Percentiles rank a stretch among this genome's conserved stretches.
Evolutionary conservation across 768 basidiomycete genomes (phyloP).

Genomic region (Tubosaeta sp.): DNA sequence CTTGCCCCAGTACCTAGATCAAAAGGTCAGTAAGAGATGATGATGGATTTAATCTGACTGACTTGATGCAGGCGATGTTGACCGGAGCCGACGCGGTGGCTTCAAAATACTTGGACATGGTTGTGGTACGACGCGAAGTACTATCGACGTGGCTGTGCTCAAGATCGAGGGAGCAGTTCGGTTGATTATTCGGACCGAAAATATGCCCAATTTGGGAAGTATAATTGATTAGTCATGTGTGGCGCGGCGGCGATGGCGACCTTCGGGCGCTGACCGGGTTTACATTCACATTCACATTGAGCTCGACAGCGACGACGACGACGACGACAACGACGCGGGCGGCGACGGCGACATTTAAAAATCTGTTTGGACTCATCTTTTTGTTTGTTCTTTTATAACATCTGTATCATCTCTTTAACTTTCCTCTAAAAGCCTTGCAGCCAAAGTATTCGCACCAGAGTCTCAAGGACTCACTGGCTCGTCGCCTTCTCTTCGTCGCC

Average conservation of each 20-base stretch:
- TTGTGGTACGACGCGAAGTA: too few relatives aligned
- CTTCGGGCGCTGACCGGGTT: slow-evolving; percentile 27
- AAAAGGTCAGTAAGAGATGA: slow-evolving; percentile 4
- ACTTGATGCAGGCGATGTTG: slow-evolving; percentile 99
- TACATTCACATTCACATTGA: slow-evolving; percentile 8
- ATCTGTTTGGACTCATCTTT: slow-evolving; percentile 12
- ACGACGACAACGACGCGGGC: slow-evolving; percentile 12
- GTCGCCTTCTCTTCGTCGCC: slow-evolving; percentile 4
- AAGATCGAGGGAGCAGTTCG: slow-evolving; percentile 7
- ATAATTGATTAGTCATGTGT: slow-evolving; percentile 16
- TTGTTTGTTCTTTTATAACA: slow-evolving; percentile 14
- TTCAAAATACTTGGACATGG: slow-evolving; percentile 61
- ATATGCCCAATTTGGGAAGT: slow-evolving; percentile 10
- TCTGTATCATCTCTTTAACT: slow-evolving; percentile 12
- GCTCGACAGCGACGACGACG: slow-evolving; percentile 16
- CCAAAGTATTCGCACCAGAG: slow-evolving; percentile 4
- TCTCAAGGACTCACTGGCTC: slow-evolving; percentile 8
- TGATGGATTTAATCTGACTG: slow-evolving; percentile 15
- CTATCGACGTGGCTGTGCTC: slow-evolving; percentile 23
- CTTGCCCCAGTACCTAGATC: slow-evolving; percentile 96
- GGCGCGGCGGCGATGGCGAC: slow-evolving; percentile 4
- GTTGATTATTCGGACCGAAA: slow-evolving; percentile 10
- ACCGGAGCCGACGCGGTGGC: slow-evolving; percentile 92
- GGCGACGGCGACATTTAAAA: slow-evolving; percentile 15
- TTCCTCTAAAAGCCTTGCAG: neutral